Conservation (phyloP, 768 basidiomycete genomes). For the Porphyrellus cyaneotinctus region DNA sequence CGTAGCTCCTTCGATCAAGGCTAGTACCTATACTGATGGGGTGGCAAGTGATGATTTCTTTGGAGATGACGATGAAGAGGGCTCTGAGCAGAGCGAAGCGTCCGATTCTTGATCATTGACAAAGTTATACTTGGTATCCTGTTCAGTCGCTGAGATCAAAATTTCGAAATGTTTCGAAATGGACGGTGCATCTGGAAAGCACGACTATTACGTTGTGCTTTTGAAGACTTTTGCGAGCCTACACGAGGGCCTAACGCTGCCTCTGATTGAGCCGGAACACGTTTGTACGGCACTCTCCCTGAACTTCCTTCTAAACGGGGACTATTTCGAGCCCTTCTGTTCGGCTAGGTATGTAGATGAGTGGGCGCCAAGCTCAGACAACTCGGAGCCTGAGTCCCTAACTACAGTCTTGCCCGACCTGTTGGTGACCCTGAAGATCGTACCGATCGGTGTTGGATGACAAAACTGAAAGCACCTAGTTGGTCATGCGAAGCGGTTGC, state of each 20-base stretch:
- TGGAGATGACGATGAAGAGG: constrained; percentile 26
- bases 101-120: constrained; percentile 9
- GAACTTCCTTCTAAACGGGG: too few relatives aligned
- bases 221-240: too few relatives aligned
- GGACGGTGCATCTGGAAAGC: too few relatives aligned
- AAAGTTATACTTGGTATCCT: constrained; percentile 18
- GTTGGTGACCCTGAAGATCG: not conserved
- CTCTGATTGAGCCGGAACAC: too few relatives aligned
- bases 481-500: not conserved
- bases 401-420: not conserved
- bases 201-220: too few relatives aligned
- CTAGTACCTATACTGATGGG: constrained; percentile 7
- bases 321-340: too few relatives aligned
- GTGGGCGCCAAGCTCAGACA: not conserved
- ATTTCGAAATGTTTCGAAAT: too few relatives aligned
- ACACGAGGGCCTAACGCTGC: too few relatives aligned
- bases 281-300: too few relatives aligned
- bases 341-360: too few relatives aligned
- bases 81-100: constrained; percentile 13
- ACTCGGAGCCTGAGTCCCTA: not conserved
- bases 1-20: constrained; percentile 1
- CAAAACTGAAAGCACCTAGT: not conserved
- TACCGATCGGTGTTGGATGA: not conserved
- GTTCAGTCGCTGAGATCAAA: constrained; percentile 86
- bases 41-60: constrained; percentile 26